A percentile compares a stretch with the other conserved stretches of the same genome.
phyloP scores from a whole-genome alignment of 2,329 filamentous ascomycete species.

The Pseudopyrenochaeta lycopersici region DNA sequence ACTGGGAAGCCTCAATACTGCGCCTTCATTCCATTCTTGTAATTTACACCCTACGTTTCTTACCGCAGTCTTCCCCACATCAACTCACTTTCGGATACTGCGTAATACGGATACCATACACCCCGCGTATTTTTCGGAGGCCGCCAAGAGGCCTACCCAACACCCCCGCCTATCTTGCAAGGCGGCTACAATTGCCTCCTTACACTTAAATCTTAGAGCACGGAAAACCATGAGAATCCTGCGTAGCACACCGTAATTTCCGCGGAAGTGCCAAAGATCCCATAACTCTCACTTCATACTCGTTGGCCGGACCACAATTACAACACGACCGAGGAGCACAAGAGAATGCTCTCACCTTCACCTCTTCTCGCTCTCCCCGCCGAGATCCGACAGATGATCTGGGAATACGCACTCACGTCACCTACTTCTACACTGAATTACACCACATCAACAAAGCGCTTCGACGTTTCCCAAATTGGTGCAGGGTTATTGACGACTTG shows the following conservation, averaged over 20 bases:
- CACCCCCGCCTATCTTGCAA: neutral
- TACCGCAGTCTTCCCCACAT: neutral
- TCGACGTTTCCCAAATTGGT: slow-evolving; percentile 18
- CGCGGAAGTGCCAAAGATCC: no score
- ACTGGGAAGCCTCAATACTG: no score
- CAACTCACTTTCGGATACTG: neutral
- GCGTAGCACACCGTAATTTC: no score
- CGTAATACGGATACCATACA: neutral
- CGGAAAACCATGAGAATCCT: no score
- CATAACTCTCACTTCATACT: no score
- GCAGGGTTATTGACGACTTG: slow-evolving; percentile 22
- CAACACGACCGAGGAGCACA: neutral
- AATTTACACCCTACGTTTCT: no score
- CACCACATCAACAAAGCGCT: slow-evolving; percentile 6
- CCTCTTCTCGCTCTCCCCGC: slow-evolving; percentile 17
- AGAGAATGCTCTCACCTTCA: neutral
- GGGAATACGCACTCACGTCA: slow-evolving; percentile 13
- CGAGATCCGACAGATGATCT: slow-evolving; percentile 23
- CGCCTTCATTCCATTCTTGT: no score
- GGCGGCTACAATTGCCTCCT: neutral
- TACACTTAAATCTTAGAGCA: neutral
- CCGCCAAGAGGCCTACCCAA: slow-evolving; percentile 3
- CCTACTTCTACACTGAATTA: slow-evolving; percentile 7
- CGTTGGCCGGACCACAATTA: neutral
- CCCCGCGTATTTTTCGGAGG: neutral